A percentile compares a stretch with the other conserved stretches of the same genome.
phyloP scores from a whole-genome alignment of 495 filamentous ascomycete genomes.

The Arthonia radiata region DNA sequence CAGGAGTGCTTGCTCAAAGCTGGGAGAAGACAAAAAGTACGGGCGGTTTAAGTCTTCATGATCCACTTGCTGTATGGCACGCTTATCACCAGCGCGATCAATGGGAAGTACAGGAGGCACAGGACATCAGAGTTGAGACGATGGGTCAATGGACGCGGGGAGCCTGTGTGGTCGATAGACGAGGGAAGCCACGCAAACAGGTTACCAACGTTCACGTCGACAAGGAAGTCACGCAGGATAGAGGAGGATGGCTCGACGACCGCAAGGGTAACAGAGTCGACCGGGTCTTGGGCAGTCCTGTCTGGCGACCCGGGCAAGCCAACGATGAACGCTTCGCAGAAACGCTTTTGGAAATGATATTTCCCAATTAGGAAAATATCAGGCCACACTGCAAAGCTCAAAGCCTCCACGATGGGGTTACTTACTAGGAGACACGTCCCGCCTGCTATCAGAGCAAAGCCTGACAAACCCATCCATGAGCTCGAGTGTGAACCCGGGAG shows the following conservation, averaged over 20 bases:
- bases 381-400: too few species aligned
- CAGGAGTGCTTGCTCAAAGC: slow-evolving; percentile 49
- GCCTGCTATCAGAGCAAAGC: too few species aligned
- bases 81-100: slow-evolving; percentile 29
- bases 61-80: slow-evolving; percentile 77
- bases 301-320: too few species aligned
- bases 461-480: too few species aligned
- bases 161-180: slow-evolving; percentile 62
- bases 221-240: slow-evolving; percentile 32
- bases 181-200: slow-evolving; percentile 24
- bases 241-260: slow-evolving; percentile 45
- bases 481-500: too few species aligned
- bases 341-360: slow-evolving; percentile 3
- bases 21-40: slow-evolving; percentile 44
- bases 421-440: too few species aligned
- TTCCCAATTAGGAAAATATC: too few species aligned
- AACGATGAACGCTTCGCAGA: slow-evolving; percentile 16
- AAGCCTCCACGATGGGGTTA: too few species aligned
- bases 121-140: slow-evolving; percentile 72
- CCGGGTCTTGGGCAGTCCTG: slow-evolving; percentile 36
- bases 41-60: slow-evolving; percentile 51
- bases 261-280: slow-evolving; percentile 53
- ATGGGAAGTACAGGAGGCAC: slow-evolving; percentile 17
- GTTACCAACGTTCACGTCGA: slow-evolving; percentile 25
- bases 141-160: slow-evolving; percentile 84